Conservation (phyloP, 306 rosid species). For the Fagus sylvatica region DNA sequence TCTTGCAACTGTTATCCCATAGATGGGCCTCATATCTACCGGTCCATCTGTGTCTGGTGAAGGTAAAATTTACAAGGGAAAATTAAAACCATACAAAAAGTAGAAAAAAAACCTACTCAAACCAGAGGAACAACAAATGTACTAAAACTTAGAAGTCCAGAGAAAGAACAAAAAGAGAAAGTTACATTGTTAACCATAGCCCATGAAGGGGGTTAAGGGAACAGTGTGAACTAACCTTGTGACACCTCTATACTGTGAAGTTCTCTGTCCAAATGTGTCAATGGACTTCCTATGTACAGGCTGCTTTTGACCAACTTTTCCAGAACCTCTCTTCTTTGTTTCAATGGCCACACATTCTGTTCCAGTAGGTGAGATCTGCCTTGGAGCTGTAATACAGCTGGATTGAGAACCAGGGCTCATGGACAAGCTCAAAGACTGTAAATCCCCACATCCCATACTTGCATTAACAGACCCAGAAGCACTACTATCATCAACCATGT, state of each 20-base stretch:
- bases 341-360: constrained; percentile 51
- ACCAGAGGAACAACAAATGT: background rate
- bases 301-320: constrained; percentile 65
- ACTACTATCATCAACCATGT: constrained; percentile 33
- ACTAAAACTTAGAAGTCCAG: background rate
- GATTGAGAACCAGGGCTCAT: constrained; percentile 99
- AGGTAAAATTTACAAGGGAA: background rate
- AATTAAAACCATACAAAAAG: background rate
- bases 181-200: too few relatives aligned
- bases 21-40: constrained; percentile 98
- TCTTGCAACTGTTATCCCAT: constrained; percentile 99
- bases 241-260: constrained; percentile 95
- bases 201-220: too few relatives aligned
- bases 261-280: constrained; percentile 96
- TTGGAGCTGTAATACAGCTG: constrained; percentile 78
- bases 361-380: constrained; percentile 64
- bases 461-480: constrained; percentile 43
- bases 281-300: constrained; percentile 91
- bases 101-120: background rate
- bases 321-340: constrained; percentile 70
- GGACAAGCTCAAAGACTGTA: constrained; percentile 71
- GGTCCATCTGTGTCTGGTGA: constrained; percentile 90
- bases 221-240: constrained; percentile 53
- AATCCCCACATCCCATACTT: constrained; percentile 54
- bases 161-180: background rate